These are phyloP conservation scores for Parastagonospora avenae DNA, from an alignment of 2,329 filamentous ascomycete genomes.

Conservation along the genomic window DNA sequence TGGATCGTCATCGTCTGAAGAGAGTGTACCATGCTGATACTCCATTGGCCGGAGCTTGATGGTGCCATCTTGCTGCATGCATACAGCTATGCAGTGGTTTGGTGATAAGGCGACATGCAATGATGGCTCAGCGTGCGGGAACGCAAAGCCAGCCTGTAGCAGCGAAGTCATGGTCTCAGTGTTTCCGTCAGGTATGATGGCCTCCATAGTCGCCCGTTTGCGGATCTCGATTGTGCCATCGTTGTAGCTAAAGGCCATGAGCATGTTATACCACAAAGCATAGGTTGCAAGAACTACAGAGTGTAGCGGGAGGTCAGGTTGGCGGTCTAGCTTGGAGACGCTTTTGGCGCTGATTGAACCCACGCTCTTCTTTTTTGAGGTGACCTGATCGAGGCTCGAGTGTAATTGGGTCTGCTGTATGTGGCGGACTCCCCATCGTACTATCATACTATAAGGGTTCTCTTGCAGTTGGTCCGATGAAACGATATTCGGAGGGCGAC, in stretches of 20 bases:
- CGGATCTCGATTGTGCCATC: conserved; percentile 83
- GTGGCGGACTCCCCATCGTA: conserved; percentile 79
- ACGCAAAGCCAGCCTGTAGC: conserved; percentile 78
- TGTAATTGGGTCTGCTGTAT: conserved; percentile 68
- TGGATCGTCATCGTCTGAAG: conserved; percentile 35
- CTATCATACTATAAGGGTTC: conserved; percentile 73
- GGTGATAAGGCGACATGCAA: conserved; percentile 55
- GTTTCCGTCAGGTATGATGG: conserved; percentile 68
- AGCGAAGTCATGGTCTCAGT: conserved; percentile 70
- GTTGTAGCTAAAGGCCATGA: conserved; percentile 74
- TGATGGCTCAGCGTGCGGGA: conserved; percentile 66
- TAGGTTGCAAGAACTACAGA: conserved; percentile 74
- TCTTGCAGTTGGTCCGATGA: conserved; percentile 58
- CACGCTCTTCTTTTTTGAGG: conserved; percentile 65
- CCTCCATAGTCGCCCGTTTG: conserved; percentile 73
- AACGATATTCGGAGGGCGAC: conserved; percentile 55
- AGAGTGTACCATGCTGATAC: conserved; percentile 43
- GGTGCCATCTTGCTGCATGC: conserved; percentile 51
- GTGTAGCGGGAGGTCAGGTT: conserved; percentile 70
- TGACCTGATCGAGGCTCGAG: conserved; percentile 77
- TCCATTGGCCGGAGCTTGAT: conserved; percentile 51
- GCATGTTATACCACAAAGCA: conserved; percentile 71
- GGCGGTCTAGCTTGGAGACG: conserved; percentile 55
- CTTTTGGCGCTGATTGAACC: conserved; percentile 41
- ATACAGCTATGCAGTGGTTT: conserved; percentile 54